Evolutionary conservation across 1,284 basidiomycete genomes (phyloP), one percentile per base, ranked within the genome.

Genomic region (Trichosporon faecale): DNA sequence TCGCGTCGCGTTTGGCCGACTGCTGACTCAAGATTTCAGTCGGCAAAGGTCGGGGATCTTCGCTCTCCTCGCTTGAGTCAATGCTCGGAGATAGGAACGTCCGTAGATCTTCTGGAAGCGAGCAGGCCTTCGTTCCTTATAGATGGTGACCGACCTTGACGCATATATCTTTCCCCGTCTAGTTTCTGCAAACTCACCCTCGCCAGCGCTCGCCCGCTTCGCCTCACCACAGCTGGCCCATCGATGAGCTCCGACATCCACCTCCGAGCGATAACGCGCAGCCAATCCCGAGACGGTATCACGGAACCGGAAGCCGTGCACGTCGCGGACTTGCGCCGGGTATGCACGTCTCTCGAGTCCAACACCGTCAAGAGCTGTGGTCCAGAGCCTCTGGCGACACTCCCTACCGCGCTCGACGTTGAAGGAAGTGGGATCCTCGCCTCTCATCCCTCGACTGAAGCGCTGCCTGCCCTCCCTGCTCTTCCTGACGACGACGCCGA

Each of bases 191-290:
- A n/a, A 52, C 49, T 23, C 21, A 52, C 21, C 14, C 40, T 44
- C 40, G 14, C 49, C 8, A 52, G 49, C 21, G 2, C 12, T 29
- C 11, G 4, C 14, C 27, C 9, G n/a, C 27, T 29, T 37, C 9
- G 12, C 29, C 55, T 31, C 27, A 31, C 4, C 16, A 11, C 27
- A 60, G 55, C 55, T 31, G 25, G 1, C 27, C 55, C 1, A 31
- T 23, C 18, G 29, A 61, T 61, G 57, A 61, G 57, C 57, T n/a
- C 57, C 27, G 57, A 61, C 57, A 61, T 61, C 18, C 16, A 61
- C 12, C 57, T 61, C 2, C 57, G 57, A 14, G 16, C 57, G 1
- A 33, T 61, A 1, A n/a, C 57, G 29, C 27, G 57, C 16, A 61
- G 6, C 9, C 57, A 61, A 9, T 31, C 57, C 3, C 27, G 16